Conservation (phyloP, 2,329 filamentous ascomycete genomes). For the Penicillium sp. region DNA sequence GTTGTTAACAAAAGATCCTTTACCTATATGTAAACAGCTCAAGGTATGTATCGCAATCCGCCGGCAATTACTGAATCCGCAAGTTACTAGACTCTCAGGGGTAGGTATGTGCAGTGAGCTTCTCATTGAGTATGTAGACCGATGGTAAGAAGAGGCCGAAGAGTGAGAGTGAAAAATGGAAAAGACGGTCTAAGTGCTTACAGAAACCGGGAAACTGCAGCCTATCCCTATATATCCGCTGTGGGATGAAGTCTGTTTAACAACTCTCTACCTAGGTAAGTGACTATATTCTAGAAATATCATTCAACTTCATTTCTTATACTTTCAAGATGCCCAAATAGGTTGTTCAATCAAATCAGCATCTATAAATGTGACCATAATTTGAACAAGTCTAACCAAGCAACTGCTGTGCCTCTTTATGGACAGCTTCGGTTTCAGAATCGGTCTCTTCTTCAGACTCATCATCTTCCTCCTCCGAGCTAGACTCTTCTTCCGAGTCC, state of each 20-base stretch:
- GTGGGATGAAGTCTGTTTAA: background rate
- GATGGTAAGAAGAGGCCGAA: background rate
- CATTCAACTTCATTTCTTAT: background rate
- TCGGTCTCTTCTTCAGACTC: constrained; percentile 42
- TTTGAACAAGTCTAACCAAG: constrained; percentile 3
- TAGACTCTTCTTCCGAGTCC: constrained; percentile 43
- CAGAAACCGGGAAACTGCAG: background rate
- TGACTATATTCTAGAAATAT: background rate
- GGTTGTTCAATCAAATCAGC: background rate
- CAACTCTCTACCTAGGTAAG: background rate
- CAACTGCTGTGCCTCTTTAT: constrained; percentile 20
- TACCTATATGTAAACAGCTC: background rate
- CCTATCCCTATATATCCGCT: background rate
- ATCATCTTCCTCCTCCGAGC: constrained; percentile 40
- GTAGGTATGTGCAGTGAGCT: background rate
- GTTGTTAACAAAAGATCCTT: background rate
- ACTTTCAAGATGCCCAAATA: background rate
- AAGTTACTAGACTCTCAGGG: no score
- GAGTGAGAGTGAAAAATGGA: no score
- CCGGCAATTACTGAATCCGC: no score
- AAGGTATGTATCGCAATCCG: no score
- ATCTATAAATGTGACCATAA: constrained; percentile 3
- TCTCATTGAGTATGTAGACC: background rate
- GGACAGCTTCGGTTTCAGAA: constrained; percentile 21
- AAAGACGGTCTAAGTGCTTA: background rate